Evolutionary conservation across 2,329 filamentous ascomycete species (phyloP).

Genomic region (Fusarium acutatum): DNA sequence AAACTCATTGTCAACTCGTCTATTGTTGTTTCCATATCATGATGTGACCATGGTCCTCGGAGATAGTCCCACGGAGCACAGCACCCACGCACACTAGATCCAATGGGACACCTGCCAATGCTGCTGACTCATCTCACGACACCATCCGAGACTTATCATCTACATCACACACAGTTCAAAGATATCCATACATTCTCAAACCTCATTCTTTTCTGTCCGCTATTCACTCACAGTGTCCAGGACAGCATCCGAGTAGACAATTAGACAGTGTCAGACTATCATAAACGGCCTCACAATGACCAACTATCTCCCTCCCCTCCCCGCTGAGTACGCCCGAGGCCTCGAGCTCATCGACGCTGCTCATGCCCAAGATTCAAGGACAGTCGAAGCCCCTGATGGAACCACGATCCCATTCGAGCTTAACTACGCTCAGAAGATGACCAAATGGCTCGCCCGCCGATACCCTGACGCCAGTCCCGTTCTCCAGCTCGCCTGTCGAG

Average conservation of each 20-base stretch:
- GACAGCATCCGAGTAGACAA: background rate
- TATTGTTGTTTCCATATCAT: background rate
- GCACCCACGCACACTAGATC: conserved; percentile 2
- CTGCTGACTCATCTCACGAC: conserved; percentile 41
- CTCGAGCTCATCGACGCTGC: conserved; percentile 77
- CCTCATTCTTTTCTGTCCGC: background rate
- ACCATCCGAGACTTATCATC: background rate
- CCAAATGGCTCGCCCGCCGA: conserved; percentile 71
- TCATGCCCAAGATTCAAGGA: conserved; percentile 49
- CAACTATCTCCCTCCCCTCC: conserved; percentile 44
- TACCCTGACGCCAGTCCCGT: conserved; percentile 69
- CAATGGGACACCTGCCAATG: conserved; percentile 29
- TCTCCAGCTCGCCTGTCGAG: conserved; percentile 79
- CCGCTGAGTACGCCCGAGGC: conserved; percentile 58
- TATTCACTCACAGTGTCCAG: background rate
- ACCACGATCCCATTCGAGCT: conserved; percentile 75
- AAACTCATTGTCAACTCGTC: background rate
- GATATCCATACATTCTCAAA: background rate
- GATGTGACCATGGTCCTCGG: background rate
- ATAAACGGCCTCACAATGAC: conserved; percentile 16
- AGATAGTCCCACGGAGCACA: background rate
- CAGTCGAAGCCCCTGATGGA: conserved; percentile 53
- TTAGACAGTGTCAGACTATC: background rate
- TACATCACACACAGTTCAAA: background rate
- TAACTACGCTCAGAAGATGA: conserved; percentile 84